Conservation (phyloP, 352 stramenopile genomes). For the Halophytophthora batemanensis region DNA sequence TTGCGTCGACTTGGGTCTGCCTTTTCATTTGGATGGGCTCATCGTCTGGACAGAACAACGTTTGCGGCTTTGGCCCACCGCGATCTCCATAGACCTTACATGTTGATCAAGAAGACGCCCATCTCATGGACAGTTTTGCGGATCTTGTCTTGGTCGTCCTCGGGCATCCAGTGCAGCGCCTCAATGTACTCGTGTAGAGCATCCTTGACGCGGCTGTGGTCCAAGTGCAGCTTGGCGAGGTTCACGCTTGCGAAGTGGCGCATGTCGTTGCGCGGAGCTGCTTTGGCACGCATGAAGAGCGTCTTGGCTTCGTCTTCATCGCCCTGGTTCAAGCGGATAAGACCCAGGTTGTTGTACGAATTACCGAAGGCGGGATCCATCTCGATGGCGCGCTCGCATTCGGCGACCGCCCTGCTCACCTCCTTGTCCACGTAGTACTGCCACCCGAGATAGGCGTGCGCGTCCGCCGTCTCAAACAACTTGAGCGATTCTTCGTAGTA, state of each 20-base stretch:
- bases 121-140: conserved; percentile 73
- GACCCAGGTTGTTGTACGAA: conserved; percentile 67
- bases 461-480: conserved; percentile 61
- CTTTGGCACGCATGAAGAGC: conserved; percentile 65
- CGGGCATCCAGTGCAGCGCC: conserved; percentile 63
- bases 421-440: conserved; percentile 65
- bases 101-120: conserved; percentile 46
- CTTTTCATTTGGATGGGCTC: not conserved
- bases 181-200: conserved; percentile 79
- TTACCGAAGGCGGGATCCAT: conserved; percentile 71
- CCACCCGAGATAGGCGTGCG: conserved; percentile 65
- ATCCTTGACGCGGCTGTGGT: conserved; percentile 57
- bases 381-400: conserved; percentile 61
- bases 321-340: conserved; percentile 62
- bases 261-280: conserved; percentile 57
- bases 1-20: not conserved
- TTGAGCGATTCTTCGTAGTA: conserved; percentile 73
- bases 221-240: conserved; percentile 57
- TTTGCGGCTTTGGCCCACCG: conserved; percentile 10
- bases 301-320: conserved; percentile 49
- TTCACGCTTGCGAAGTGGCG: conserved; percentile 69
- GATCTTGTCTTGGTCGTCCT: conserved; percentile 49
- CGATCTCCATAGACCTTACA: conserved; percentile 33
- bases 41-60: not conserved
- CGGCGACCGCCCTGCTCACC: conserved; percentile 40